Evolutionary conservation across 1,284 basidiomycete genomes (phyloP).

Genomic region (Polyporus tsugae): DNA sequence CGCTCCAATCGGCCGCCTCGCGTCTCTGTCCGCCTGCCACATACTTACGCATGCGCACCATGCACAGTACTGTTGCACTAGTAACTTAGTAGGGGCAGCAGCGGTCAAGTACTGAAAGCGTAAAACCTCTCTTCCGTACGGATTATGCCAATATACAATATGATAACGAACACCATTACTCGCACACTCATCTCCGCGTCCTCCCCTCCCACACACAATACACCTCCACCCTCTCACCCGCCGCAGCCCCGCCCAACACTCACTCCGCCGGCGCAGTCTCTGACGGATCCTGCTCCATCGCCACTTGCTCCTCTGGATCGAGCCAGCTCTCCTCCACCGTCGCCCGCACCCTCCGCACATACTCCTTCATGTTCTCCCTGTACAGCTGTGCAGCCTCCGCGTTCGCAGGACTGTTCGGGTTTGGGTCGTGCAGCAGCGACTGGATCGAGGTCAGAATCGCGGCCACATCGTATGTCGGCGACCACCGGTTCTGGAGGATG

Average conservation of each 20-base stretch:
- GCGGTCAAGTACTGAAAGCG: background rate
- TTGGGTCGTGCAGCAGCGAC: slow-evolving; percentile 95
- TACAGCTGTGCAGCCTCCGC: slow-evolving; percentile 97
- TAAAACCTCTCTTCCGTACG: background rate
- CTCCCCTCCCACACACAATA: slow-evolving; percentile 1
- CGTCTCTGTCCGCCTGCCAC: background rate
- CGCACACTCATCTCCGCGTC: background rate
- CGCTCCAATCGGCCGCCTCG: background rate
- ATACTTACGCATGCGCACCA: background rate
- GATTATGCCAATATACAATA: slow-evolving; percentile 15
- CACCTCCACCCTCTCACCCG: background rate
- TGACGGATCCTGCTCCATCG: slow-evolving; percentile 48
- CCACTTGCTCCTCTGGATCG: slow-evolving; percentile 77
- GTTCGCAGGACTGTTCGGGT: slow-evolving; percentile 97
- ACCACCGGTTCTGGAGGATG: slow-evolving; percentile 98
- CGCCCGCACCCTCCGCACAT: slow-evolving; percentile 89
- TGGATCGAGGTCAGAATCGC: slow-evolving; percentile 98
- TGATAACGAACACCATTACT: background rate
- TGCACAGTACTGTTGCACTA: too few species aligned
- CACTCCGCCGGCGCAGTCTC: background rate
- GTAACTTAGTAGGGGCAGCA: too few species aligned
- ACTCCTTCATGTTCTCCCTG: slow-evolving; percentile 98
- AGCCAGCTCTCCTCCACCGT: slow-evolving; percentile 94
- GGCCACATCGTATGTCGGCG: slow-evolving; percentile 97
- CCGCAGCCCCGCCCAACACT: background rate